A percentile compares a stretch with the other conserved stretches of the same genome.
These are phyloP conservation scores for Suhomyces emberorum DNA, from an alignment of 805 yeast genomes.

Conservation along the genomic window DNA sequence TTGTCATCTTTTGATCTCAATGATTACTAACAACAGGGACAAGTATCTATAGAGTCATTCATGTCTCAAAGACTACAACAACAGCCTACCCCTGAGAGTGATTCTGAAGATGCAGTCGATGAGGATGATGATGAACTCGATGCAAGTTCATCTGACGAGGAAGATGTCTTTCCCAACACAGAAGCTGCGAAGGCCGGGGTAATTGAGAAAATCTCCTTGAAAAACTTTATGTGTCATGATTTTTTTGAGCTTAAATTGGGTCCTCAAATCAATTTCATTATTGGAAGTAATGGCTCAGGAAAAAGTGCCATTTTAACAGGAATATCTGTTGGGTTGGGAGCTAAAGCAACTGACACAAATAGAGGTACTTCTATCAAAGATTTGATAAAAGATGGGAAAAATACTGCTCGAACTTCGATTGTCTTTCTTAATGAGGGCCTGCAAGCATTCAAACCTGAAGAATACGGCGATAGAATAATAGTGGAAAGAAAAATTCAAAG, in stretches of 20 bases:
- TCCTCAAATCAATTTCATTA: constrained; percentile 78
- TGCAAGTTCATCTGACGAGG: constrained; percentile 16
- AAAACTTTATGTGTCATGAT: constrained; percentile 88
- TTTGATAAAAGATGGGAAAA: constrained; percentile 73
- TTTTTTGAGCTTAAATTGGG: constrained; percentile 73
- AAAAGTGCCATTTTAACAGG: constrained; percentile 88
- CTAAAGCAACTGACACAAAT: constrained; percentile 81
- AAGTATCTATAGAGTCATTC: constrained; percentile 8
- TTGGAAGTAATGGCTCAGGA: constrained; percentile 91
- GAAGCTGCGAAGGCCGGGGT: constrained; percentile 56
- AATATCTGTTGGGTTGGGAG: constrained; percentile 82
- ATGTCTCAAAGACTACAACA: constrained; percentile 9
- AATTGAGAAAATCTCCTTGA: constrained; percentile 57
- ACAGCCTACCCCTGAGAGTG: constrained; percentile 3
- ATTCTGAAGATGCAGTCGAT: constrained; percentile 9
- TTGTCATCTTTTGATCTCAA: too few relatives aligned
- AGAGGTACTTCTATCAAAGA: constrained; percentile 72
- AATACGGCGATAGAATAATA: constrained; percentile 64
- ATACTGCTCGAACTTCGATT: constrained; percentile 64
- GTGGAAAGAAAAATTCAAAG: constrained; percentile 64
- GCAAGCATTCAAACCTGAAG: constrained; percentile 62
- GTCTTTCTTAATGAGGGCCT: constrained; percentile 60
- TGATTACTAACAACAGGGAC: constrained; percentile 7
- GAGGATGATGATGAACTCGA: constrained; percentile 13
- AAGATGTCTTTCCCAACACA: constrained; percentile 11